Evolutionary conservation across 441 rosid genomes (phyloP), one percentile per base, ranked within the genome.

Genomic region (Gossypium laxum): DNA sequence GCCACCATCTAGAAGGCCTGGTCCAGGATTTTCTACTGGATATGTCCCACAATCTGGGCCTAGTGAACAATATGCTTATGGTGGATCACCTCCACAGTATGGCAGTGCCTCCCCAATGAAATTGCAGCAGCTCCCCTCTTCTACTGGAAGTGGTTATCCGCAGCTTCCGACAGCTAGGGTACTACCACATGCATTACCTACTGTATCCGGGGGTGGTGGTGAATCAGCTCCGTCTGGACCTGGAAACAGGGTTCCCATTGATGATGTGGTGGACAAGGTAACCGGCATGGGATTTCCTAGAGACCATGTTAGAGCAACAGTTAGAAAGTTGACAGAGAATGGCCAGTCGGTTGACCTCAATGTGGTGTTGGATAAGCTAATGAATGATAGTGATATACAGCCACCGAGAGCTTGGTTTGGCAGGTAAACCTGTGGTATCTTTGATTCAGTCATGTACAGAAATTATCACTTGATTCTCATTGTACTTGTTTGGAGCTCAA

Each of bases 271-370:
- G 10, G 94, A 89, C 84, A 91, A 77, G 72, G 90, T 93, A 76
- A 78, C 85, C 8, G 83, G 75, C 78, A 93, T 93, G 97, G 98
- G 97, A 15, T 93, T 91, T 81, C 85, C 97, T 2, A 87, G 93
- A 66, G 98, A 93, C 45, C 98, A 84, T 68, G 96, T 93, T 38
- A 83, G 88, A 80, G 96, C 85, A 61, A 87, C 96, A 1, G 97
- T 93, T 50, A 73, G 87, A 70, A 85, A 81, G 73, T 77, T 93
- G 80, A 93, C 96, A 0, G 98, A 93, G 82, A 91, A 82, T 14
- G 97, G 97, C 12, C 93, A 91, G 82, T 61, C 88, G 1, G 96
- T 93, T n/a, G 97, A 93, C 77, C 83, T 93, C 73, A 93, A 93
- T 76, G 72, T 83, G 62, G 98, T 93, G 71, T 81, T 93, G 76